Evolutionary conservation across 208 protist species (phyloP), one percentile per base, ranked within the genome.

Genomic region (Crithidia mellificae): DNA sequence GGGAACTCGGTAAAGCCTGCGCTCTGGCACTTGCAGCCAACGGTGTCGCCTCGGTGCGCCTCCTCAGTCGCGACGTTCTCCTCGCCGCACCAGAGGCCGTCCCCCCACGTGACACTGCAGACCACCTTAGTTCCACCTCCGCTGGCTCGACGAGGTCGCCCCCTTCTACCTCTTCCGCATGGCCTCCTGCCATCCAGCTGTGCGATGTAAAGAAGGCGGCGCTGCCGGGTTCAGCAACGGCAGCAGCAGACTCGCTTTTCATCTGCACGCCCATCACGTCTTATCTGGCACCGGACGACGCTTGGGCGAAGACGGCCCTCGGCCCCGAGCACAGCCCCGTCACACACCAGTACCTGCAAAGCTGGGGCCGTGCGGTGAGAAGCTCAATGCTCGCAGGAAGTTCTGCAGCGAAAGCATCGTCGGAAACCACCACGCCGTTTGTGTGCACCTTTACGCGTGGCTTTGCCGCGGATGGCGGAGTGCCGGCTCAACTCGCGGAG

Each of bases 1-100:
- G 90, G 0, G 81, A 93, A 64, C 22, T 93, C 20, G 90, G 78
- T 1, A 82, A 66, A 24, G 90, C 90, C 6, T 93, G 87, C 52
- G 80, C 85, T 0, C 74, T 93, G 12, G 77, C 90, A 0, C 73
- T 96, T 15, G 70, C 76, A 17, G 78, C 85, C 0, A 62, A 55
- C 58, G 63, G 38, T 20, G 50, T 27, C 7, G 11, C 74, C 14
- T 38, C 44, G 11, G 64, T 84, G 5, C 52, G 32, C 27, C 46
- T 84, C 30, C 68, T 75, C 36, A 78, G 50, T 5, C 50, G 68
- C 7, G 62, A 78, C 27, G 62, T 32, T n/a, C 4, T 2, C 24
- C 59, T 46, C 32, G 34, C 39, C 6, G 11, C 55, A n/a, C 1
- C 29, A 20, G 34, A 58, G 19, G 19, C 2, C 19, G 20, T 32